These are phyloP conservation scores for Penicillium ochrochloron DNA, from an alignment of 495 filamentous ascomycete species.

Conservation along the genomic window DNA sequence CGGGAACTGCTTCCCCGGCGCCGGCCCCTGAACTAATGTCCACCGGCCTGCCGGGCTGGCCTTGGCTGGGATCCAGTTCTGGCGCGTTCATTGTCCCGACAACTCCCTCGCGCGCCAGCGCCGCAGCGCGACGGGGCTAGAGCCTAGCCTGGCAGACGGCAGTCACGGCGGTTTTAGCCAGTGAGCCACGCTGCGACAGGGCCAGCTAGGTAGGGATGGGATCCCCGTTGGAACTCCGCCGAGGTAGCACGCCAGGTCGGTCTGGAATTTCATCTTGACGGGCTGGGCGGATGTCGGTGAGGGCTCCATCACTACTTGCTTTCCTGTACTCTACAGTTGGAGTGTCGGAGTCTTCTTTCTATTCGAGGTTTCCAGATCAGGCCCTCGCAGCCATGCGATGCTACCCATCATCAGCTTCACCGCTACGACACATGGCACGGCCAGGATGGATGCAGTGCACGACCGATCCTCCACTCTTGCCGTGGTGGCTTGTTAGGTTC, in stretches of 20 bases:
- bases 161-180: too few species aligned
- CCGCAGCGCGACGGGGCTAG: background rate
- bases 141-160: too few species aligned
- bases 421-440: constrained; percentile 19
- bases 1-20: constrained; percentile 38
- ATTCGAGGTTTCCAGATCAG: background rate
- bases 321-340: background rate
- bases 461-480: constrained; percentile 8
- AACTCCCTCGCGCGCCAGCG: constrained; percentile 25
- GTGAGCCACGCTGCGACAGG: too few species aligned
- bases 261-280: constrained; percentile 28
- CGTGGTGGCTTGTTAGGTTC: background rate
- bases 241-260: constrained; percentile 24
- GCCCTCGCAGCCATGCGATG: background rate
- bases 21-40: constrained; percentile 38
- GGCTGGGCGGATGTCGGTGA: constrained; percentile 29
- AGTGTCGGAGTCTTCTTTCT: background rate
- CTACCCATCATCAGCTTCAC: constrained; percentile 21
- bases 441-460: constrained; percentile 8
- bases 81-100: constrained; percentile 32
- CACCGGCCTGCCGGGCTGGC: constrained; percentile 25
- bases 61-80: constrained; percentile 19
- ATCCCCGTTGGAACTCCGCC: constrained; percentile 13
- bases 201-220: background rate
- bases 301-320: background rate